These are phyloP conservation scores for Phycomyces nitens DNA, from an alignment of 192 early-diverging fungal genomes.

Conservation along the genomic window DNA sequence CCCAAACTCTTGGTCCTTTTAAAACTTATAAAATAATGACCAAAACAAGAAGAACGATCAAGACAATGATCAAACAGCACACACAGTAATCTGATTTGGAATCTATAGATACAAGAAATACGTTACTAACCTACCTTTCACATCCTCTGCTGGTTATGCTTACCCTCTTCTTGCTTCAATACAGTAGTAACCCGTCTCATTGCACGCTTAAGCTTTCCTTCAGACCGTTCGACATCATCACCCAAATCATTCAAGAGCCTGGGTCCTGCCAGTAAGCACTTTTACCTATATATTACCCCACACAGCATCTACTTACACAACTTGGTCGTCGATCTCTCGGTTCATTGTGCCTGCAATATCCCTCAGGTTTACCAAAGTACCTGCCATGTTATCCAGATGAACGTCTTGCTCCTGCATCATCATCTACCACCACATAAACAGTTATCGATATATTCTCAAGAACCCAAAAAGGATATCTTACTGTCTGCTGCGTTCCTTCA, in stretches of 20 bases:
- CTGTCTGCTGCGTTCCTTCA: constrained; percentile 33
- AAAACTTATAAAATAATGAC: constrained; percentile 46
- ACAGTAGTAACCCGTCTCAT: constrained; percentile 52
- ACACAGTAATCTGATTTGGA: constrained; percentile 51
- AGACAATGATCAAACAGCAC: constrained; percentile 47
- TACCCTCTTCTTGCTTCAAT: constrained; percentile 57
- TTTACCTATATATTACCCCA: not conserved
- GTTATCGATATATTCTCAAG: too few species aligned
- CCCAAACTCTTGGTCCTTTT: too few species aligned
- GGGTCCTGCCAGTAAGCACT: not conserved
- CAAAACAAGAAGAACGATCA: constrained; percentile 53
- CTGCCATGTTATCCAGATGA: constrained; percentile 52
- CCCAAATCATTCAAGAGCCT: constrained; percentile 54
- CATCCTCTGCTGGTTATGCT: not conserved
- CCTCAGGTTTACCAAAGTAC: constrained; percentile 51
- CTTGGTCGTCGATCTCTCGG: constrained; percentile 53
- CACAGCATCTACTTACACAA: constrained; percentile 40
- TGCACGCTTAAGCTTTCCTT: constrained; percentile 40
- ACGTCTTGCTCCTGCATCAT: constrained; percentile 57
- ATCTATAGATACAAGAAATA: constrained; percentile 31
- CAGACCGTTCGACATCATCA: constrained; percentile 46
- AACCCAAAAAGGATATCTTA: too few species aligned
- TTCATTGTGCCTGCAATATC: constrained; percentile 60
- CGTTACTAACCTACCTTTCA: not conserved
- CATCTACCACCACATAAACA: constrained; percentile 31